A percentile compares a stretch with the other conserved stretches of the same genome.
Conservation (phyloP, 2,329 filamentous ascomycete genomes). For the Westerdykella ornata region DNA sequence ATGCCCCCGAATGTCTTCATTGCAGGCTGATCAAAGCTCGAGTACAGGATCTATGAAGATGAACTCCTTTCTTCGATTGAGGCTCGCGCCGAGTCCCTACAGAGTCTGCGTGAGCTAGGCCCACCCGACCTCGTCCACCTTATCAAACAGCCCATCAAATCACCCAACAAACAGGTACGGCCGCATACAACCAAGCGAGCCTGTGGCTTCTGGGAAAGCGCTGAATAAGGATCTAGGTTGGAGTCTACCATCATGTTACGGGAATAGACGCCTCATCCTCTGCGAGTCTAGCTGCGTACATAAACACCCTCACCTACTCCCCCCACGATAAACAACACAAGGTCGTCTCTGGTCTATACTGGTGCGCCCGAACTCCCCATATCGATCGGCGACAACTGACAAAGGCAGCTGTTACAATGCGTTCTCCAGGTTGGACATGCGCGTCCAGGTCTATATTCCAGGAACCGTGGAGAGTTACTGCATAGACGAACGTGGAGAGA, state of each 20-base stretch:
- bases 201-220: neutral
- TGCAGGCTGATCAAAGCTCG: slow-evolving; percentile 5
- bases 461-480: slow-evolving; percentile 96
- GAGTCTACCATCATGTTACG: slow-evolving; percentile 96
- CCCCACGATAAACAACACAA: slow-evolving; percentile 79
- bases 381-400: slow-evolving; percentile 21
- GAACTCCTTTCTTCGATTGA: slow-evolving; percentile 87
- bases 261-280: slow-evolving; percentile 96
- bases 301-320: slow-evolving; percentile 92
- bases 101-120: slow-evolving; percentile 81
- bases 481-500: slow-evolving; percentile 93
- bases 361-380: slow-evolving; percentile 49
- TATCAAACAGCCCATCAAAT: slow-evolving; percentile 65
- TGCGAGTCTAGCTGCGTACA: slow-evolving; percentile 92
- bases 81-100: slow-evolving; percentile 81
- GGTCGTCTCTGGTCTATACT: slow-evolving; percentile 90
- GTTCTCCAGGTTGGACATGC: slow-evolving; percentile 96
- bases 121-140: slow-evolving; percentile 94
- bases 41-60: slow-evolving; percentile 79
- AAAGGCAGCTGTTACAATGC: slow-evolving; percentile 83
- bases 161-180: slow-evolving; percentile 50
- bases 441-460: slow-evolving; percentile 93
- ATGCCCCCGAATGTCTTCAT: neutral
- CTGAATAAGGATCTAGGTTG: slow-evolving; percentile 51
- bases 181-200: neutral